phyloP scores from a whole-genome alignment of 129 eudicot species.

The Chrysanthemum lavandulifolium region DNA sequence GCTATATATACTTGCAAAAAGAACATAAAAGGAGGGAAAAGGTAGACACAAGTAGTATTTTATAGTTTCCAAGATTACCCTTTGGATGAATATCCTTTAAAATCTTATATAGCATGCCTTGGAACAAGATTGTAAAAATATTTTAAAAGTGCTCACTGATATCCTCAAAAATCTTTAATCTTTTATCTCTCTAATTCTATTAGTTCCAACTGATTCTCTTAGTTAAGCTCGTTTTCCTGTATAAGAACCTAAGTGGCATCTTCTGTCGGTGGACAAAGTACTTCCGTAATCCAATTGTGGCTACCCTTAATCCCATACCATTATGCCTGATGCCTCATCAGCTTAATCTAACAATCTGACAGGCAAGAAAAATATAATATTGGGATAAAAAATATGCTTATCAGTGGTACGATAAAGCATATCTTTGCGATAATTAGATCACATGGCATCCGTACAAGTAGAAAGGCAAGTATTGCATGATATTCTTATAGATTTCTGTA shows the following conservation, averaged over 20 bases:
- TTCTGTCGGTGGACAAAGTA: not conserved
- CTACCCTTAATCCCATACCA: not conserved
- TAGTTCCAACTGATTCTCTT: constrained; percentile 15
- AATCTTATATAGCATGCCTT: constrained; percentile 7
- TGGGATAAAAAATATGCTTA: not conserved
- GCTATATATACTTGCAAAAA: constrained; percentile 25
- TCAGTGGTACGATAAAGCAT: not conserved
- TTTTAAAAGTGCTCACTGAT: constrained; percentile 18
- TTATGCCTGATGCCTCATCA: no score
- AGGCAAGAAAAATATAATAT: not conserved
- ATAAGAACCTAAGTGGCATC: constrained; percentile 15
- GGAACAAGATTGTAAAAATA: constrained; percentile 11
- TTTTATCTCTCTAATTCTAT: not conserved
- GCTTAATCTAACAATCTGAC: not conserved
- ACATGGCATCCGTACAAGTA: not conserved
- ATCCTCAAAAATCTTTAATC: constrained; percentile 15
- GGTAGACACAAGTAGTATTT: constrained; percentile 9
- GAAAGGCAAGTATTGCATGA: no score
- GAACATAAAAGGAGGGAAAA: constrained; percentile 24
- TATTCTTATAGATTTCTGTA: no score
- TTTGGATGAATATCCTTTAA: not conserved
- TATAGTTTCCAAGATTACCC: constrained; percentile 20
- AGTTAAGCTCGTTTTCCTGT: constrained; percentile 2
- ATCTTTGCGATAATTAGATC: not conserved
- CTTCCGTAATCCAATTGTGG: not conserved